Conservation (phyloP, 441 rosid species). For the Mallotus repandus region DNA sequence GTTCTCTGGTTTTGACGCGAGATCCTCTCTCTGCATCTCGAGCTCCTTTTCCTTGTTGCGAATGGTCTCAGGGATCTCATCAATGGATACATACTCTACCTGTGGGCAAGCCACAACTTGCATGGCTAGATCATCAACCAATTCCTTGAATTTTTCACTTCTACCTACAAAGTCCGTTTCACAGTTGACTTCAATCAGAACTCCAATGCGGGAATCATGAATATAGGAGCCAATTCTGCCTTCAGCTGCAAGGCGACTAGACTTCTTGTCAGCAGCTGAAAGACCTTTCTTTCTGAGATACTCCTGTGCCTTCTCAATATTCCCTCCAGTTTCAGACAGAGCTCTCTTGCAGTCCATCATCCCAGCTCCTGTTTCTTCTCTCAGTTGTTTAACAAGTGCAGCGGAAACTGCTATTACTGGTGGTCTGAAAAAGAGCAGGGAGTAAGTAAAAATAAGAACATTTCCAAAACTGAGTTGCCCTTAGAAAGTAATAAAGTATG, state of each 20-base stretch:
- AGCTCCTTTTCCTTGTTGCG: conserved; percentile 68
- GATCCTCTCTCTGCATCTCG: conserved; percentile 92
- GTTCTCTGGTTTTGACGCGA: conserved; percentile 78
- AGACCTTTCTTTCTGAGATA: conserved; percentile 92
- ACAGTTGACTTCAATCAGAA: conserved; percentile 83
- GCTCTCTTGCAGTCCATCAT: conserved; percentile 99
- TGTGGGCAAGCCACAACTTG: conserved; percentile 90
- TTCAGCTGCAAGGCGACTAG: conserved; percentile 86
- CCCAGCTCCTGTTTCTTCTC: conserved; percentile 97
- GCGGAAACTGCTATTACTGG: conserved; percentile 59
- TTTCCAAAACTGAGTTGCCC: not conserved
- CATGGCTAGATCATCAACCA: conserved; percentile 91
- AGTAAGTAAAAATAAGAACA: conserved; percentile 17
- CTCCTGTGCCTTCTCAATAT: conserved; percentile 92
- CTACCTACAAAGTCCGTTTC: conserved; percentile 96
- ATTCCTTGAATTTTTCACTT: conserved; percentile 80
- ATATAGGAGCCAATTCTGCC: conserved; percentile 95
- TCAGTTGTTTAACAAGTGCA: conserved; percentile 81
- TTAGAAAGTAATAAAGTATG: no score
- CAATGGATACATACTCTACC: conserved; percentile 70
- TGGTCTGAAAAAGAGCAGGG: conserved; percentile 45
- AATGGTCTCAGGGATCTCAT: conserved; percentile 57
- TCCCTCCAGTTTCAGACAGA: conserved; percentile 82
- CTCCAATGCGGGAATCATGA: conserved; percentile 87
- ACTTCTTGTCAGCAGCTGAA: conserved; percentile 88